Base-by-base conservation (phyloP, 139 green algal genomes). In the Auxenochlorella pyrenoidosa region DNA sequence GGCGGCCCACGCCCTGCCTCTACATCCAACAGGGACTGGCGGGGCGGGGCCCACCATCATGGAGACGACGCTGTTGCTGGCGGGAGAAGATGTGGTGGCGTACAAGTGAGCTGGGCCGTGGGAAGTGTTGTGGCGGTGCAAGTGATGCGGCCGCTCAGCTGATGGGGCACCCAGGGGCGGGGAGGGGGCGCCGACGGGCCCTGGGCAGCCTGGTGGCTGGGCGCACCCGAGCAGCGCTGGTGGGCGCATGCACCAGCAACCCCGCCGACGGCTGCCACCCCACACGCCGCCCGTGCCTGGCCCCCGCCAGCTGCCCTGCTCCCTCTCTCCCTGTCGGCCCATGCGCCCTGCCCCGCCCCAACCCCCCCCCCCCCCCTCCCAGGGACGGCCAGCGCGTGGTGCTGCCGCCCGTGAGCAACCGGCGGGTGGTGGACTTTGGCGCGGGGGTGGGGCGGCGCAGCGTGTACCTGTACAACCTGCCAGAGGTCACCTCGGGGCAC, bases 1-100 rank as follows among this genome's bases (percentile, higher is more conserved):
- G n/a, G n/a, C n/a, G n/a, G n/a, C n/a, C n/a, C n/a, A n/a, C n/a
- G n/a, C n/a, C n/a, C n/a, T 36, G 34, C 32, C 54, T 63, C 54
- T 2, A 8, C 54, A 63, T 63, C 16, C 54, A 26, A 24, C 94
- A 38, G 97, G 97, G 44, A 96, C 89, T 21, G 97, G 97, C 18
- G 97, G 97, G 4, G 97, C 95, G 44, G 97, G 97, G 0, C 94
- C 94, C 66, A 99, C 97, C 59, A 98, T 99, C 81, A 89, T 99
- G 84, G 94, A 97, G 72, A 99, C 97, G 8, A 96, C 82, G 70
- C 95, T 98, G 63, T 92, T 99, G 79, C 90, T 98, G 54, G 93
- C 94, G 4, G 93, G 92, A 28, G 84, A 91, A 51, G 86, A 89
- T 6, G 92, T 94, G 36, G 83, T 85, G 3, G 92, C 87, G 2